Evolutionary conservation across 345 rosid species (phyloP).

Genomic region (Leavenworthia alabamica): DNA sequence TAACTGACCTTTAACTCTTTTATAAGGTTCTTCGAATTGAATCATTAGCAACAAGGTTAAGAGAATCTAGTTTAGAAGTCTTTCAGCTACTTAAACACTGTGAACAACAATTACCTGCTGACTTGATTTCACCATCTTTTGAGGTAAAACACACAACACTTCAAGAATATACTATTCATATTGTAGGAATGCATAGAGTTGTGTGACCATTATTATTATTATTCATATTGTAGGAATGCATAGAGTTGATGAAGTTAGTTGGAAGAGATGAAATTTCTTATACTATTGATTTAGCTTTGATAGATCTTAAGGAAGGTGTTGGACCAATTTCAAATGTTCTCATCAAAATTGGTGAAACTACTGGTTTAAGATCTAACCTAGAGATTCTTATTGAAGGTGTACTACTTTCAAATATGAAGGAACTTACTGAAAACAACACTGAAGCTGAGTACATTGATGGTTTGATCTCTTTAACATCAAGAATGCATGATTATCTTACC

Average conservation of each 20-base stretch:
- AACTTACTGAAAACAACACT: conserved; percentile 47
- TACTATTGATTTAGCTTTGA: conserved; percentile 44
- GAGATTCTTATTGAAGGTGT: conserved; percentile 86
- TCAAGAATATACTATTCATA: no score
- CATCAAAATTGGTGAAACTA: conserved; percentile 53
- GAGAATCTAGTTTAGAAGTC: conserved; percentile 49
- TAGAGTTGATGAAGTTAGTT: conserved; percentile 57
- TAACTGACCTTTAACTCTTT: no score
- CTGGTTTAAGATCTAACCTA: conserved; percentile 76
- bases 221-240: conserved; percentile 54
- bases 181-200: no score
- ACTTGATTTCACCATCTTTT: conserved; percentile 56
- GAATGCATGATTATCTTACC: conserved; percentile 65
- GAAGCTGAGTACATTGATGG: conserved; percentile 59
- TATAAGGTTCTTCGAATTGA: conserved; percentile 68
- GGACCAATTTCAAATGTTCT: conserved; percentile 56
- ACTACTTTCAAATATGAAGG: conserved; percentile 75
- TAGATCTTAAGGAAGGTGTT: conserved; percentile 47
- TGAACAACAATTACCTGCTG: conserved; percentile 52
- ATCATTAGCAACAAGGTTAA: conserved; percentile 51
- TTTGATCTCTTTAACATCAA: conserved; percentile 46
- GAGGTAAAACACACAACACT: conserved; percentile 69
- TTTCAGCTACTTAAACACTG: conserved; percentile 61
- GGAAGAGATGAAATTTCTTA: conserved; percentile 45
- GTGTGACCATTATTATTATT: no score